Percentiles rank a stretch among this genome's conserved stretches.
phyloP scores from a whole-genome alignment of 352 stramenopile genomes.

The Aphanomyces invadans region DNA sequence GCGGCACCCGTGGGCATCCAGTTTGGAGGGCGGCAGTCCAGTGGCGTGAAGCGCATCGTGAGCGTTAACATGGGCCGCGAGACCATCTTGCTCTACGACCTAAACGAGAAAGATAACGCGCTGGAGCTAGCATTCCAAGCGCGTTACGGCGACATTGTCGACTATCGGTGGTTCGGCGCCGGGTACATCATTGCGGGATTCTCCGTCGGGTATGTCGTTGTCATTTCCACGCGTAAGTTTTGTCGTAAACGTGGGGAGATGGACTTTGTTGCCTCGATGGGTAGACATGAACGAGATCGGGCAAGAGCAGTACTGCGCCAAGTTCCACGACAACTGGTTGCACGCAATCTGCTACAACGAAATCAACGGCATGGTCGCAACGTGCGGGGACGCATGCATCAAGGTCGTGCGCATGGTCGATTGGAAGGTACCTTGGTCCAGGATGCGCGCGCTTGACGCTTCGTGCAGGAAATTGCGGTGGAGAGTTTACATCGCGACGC shows the following conservation, averaged over 20 bases:
- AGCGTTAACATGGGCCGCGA: constrained; percentile 89
- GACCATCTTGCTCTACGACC: constrained; percentile 82
- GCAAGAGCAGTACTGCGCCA: constrained; percentile 78
- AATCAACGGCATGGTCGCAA: constrained; percentile 78
- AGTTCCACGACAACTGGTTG: constrained; percentile 70
- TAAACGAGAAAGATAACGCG: constrained; percentile 83
- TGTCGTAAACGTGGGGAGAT: no score
- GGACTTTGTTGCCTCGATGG: no score
- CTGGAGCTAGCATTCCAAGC: constrained; percentile 87
- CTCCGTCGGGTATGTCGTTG: constrained; percentile 83
- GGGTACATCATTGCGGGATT: constrained; percentile 88
- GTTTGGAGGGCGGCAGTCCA: constrained; percentile 41
- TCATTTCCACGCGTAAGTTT: constrained; percentile 70
- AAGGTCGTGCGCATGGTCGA: constrained; percentile 88
- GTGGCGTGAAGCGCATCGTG: constrained; percentile 37
- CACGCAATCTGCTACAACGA: constrained; percentile 76
- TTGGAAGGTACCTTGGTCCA: constrained; percentile 51
- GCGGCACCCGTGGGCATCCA: constrained; percentile 26
- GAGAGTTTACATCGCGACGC: constrained; percentile 61
- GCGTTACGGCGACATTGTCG: constrained; percentile 83
- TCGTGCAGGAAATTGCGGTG: constrained; percentile 47
- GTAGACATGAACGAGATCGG: constrained; percentile 77
- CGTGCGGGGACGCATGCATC: constrained; percentile 81
- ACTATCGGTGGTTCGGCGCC: constrained; percentile 86
- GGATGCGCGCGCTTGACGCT: not conserved